Conservation (phyloP, 352 stramenopile genomes). For the Nothophytophthora sp. region DNA sequence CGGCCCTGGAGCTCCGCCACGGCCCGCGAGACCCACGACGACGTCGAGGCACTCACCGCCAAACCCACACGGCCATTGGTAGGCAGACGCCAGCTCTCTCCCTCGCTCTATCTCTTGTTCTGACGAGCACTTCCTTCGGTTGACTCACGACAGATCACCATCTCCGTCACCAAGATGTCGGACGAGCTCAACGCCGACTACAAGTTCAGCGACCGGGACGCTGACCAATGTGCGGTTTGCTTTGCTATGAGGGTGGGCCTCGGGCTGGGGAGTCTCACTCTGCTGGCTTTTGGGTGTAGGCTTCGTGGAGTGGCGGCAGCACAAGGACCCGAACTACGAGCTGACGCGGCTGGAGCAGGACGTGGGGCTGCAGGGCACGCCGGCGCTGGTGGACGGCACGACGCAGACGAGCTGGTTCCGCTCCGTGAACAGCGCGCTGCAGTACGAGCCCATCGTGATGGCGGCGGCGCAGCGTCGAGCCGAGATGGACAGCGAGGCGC, state of each 20-base stretch:
- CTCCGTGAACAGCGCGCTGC: conserved; percentile 77
- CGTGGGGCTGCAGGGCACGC: conserved; percentile 72
- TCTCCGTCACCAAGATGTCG: conserved; percentile 82
- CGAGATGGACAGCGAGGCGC: conserved; percentile 71
- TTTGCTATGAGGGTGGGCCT: not conserved
- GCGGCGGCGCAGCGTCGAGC: conserved; percentile 26
- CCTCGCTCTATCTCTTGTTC: no score
- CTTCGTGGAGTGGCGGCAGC: conserved; percentile 86
- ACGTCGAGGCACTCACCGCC: conserved; percentile 65
- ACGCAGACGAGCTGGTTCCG: conserved; percentile 88
- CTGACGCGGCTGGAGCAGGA: conserved; percentile 78
- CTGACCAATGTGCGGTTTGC: conserved; percentile 59
- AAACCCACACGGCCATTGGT: conserved; percentile 47
- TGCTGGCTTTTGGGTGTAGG: conserved; percentile 22
- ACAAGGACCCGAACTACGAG: conserved; percentile 86
- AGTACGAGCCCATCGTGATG: conserved; percentile 80
- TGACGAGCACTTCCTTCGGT: no score
- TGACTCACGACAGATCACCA: conserved; percentile 77
- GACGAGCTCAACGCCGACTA: conserved; percentile 84
- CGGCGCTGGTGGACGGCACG: conserved; percentile 59
- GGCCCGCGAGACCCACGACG: conserved; percentile 56
- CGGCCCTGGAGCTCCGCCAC: conserved; percentile 57
- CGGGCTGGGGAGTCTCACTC: not conserved
- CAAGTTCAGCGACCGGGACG: conserved; percentile 84
- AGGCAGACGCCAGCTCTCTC: no score